Evolutionary conservation across 805 yeast genomes (phyloP).

Genomic region (Lachancea quebecensis): DNA sequence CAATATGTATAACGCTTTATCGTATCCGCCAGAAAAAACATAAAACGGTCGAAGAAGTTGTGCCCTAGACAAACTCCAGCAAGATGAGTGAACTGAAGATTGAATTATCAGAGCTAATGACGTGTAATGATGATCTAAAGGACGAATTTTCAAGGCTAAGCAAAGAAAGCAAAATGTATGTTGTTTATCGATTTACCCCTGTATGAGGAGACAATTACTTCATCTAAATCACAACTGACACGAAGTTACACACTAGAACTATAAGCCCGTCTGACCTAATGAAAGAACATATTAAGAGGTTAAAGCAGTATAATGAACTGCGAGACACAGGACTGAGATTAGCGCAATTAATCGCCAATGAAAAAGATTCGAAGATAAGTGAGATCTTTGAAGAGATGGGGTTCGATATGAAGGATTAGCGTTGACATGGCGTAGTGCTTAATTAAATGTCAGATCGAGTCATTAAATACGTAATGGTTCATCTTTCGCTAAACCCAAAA

Average conservation of each 20-base stretch:
- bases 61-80: too few relatives aligned
- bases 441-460: too few relatives aligned
- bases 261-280: conserved; percentile 37
- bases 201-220: too few relatives aligned
- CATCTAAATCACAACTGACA: background rate
- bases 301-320: conserved; percentile 56
- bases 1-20: too few relatives aligned
- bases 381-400: conserved; percentile 52
- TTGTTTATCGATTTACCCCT: too few relatives aligned
- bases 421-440: background rate
- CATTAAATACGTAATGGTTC: background rate
- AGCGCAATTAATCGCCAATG: conserved; percentile 55
- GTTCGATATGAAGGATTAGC: conserved; percentile 18
- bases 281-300: conserved; percentile 43
- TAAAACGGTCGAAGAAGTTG: too few relatives aligned
- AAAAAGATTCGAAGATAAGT: conserved; percentile 39
- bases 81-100: too few relatives aligned
- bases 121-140: too few relatives aligned
- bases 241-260: too few relatives aligned
- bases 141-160: background rate
- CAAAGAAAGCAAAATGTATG: conserved; percentile 1
- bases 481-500: background rate
- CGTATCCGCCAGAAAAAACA: too few relatives aligned
- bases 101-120: too few relatives aligned
- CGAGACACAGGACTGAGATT: conserved; percentile 54